A percentile compares a stretch with the other conserved stretches of the same genome.
These are phyloP conservation scores for Peronosclerospora sorghi DNA, from an alignment of 352 stramenopile genomes.

Conservation along the genomic window DNA sequence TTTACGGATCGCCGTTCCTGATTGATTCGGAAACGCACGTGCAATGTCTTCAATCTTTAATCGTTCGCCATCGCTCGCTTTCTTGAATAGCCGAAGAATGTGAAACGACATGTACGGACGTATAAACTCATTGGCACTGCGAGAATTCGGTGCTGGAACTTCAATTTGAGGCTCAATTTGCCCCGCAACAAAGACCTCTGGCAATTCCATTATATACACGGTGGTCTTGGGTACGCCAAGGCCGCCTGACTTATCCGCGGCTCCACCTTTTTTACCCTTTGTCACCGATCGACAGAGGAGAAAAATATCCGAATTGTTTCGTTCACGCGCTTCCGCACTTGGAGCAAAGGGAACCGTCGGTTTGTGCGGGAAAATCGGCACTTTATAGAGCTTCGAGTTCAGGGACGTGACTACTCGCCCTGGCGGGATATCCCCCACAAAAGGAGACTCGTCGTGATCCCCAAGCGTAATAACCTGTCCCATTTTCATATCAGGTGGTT, in stretches of 20 bases:
- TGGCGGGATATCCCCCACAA: slow-evolving; percentile 69
- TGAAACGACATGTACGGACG: slow-evolving; percentile 82
- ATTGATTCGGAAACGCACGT: slow-evolving; percentile 73
- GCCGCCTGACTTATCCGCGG: slow-evolving; percentile 17
- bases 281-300: slow-evolving; percentile 58
- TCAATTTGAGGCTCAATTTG: slow-evolving; percentile 79
- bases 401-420: slow-evolving; percentile 67
- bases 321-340: slow-evolving; percentile 25
- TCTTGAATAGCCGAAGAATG: slow-evolving; percentile 76
- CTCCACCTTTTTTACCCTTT: slow-evolving; percentile 54
- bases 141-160: slow-evolving; percentile 69
- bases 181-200: slow-evolving; percentile 60
- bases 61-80: slow-evolving; percentile 62
- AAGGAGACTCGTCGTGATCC: slow-evolving; percentile 70
- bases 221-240: slow-evolving; percentile 46
- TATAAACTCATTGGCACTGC: slow-evolving; percentile 78
- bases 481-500: slow-evolving; percentile 70
- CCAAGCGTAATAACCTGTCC: slow-evolving; percentile 76
- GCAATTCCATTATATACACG: slow-evolving; percentile 67
- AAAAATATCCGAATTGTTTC: slow-evolving; percentile 51
- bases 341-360: slow-evolving; percentile 40
- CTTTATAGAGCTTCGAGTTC: slow-evolving; percentile 78
- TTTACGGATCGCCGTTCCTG: slow-evolving; percentile 71
- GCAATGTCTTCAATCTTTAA: slow-evolving; percentile 80
- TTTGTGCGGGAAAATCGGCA: slow-evolving; percentile 69